Evolutionary conservation across 108 stramenopile species (phyloP), one percentile per base, ranked within the genome.

Genomic region (Stephanodiscus minutulus): DNA sequence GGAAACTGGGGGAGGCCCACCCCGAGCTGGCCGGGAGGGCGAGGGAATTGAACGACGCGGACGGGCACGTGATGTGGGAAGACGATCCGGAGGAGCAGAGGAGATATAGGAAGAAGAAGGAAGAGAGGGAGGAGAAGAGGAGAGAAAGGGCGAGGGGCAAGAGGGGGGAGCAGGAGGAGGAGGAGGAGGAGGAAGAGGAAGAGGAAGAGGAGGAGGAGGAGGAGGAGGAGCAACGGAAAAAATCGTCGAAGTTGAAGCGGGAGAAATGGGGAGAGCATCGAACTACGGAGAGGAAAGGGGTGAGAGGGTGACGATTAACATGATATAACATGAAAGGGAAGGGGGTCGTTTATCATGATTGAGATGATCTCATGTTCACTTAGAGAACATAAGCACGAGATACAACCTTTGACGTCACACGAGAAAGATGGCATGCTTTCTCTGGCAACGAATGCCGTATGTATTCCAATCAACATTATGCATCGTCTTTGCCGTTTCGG

Each of bases 11-110:
- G 4, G 83, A 88, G 31, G 62, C 68, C n/a, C 63, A 79, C 46
- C 92, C 94, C 1, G 79, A 93, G 43, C 82, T 99, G 61, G 96
- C 91, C 21, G 24, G 66, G 21, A 70, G 90, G 20, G 97, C 96
- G 20, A 68, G 80, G 47, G 82, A 73, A 8, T 61, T 96, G 54
- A 97, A 99, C 77, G 43, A 61, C 59, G 74, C 81, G 15, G 97
- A 98, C 86, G 66, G 81, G 15, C 97, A 93, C 72, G 77, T 86
- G 22, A 96, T 97, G 96, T 87, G 94, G 72, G 91, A 94, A 62
- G 93, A 94, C 67, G 85, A 88, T 29, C 64, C 64, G 17, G 84
- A 83, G 67, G 75, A 66, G 36, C 72, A 81, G 56, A 55, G 48
- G 53, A 69, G 62, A 18, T 73, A 68, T 54, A 41, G 54, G 49